Base-by-base conservation (phyloP, 768 basidiomycete species). In the Hypsizygus marmoreus region DNA sequence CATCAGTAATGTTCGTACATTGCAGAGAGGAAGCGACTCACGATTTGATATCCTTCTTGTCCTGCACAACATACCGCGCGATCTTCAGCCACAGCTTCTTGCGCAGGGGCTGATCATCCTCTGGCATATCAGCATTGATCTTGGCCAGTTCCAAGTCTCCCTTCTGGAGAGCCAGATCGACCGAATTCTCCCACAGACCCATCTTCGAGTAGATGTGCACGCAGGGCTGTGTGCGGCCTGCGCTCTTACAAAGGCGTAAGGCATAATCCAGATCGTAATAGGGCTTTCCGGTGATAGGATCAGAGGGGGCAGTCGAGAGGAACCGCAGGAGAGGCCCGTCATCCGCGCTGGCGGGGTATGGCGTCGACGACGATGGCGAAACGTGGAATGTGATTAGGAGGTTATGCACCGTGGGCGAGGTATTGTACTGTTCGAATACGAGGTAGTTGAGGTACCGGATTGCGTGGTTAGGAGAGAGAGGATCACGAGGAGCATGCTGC, bases 71-170 rank as follows among this genome's bases (percentile, higher is more conserved):
- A 67, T 95, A 95, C 52, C 88, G 88, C n/a, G 97, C 97, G 55
- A 98, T 93, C 73, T 97, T 98, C 42, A 99, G 72, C 97, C 97
- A 99, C 41, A 99, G 72, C 65, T 93, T 94, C 74, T 95, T 98
- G 50, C 91, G 72, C 51, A 97, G 61, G 25, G 80, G 79, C 41
- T 81, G 82, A 58, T 98, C 95, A 49, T 93, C 93, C 55, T 91
- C 91, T 6, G 92, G 93, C 78, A 87, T 87, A 61, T 99, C 92
- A 3, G 97, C 97, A 56, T 97, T 95, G 54, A 87, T 80, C 70
- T 91, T 97, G 6, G 97, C 97, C 19, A 98, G 72, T 52, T 98
- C 97, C 45, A 99, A 63, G 60, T 99, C 97, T 5, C 94, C 95
- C 61, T 93, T 93, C 63, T 91, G 84, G 39, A 99, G 70, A 1